A percentile compares a stretch with the other conserved stretches of the same genome.
Evolutionary conservation across 495 filamentous ascomycete genomes (phyloP).

Genomic region (Hypoxylon fragiforme): DNA sequence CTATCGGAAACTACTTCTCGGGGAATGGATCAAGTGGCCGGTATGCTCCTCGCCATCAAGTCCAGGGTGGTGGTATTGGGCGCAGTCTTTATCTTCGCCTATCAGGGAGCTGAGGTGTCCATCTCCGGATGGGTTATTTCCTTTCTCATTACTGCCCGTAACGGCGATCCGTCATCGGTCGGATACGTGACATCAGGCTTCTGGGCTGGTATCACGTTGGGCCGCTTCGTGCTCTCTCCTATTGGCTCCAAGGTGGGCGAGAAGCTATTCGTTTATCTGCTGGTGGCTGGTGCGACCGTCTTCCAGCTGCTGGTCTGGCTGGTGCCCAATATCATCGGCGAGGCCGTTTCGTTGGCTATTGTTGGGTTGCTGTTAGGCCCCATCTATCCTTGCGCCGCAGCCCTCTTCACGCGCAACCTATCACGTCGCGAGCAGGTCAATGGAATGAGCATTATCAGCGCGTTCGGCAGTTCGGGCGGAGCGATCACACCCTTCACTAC

Average conservation of each 20-base stretch:
- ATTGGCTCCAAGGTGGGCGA: constrained; percentile 68
- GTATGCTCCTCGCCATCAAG: constrained; percentile 50
- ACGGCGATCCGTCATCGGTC: constrained; percentile 65
- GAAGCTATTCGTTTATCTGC: constrained; percentile 62
- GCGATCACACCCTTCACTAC: constrained; percentile 76
- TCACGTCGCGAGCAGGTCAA: constrained; percentile 65
- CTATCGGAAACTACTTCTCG: constrained; percentile 8
- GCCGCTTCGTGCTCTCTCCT: constrained; percentile 68
- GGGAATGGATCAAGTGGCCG: constrained; percentile 19
- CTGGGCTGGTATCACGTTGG: constrained; percentile 78
- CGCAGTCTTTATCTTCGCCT: constrained; percentile 78
- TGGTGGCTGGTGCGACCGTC: constrained; percentile 60
- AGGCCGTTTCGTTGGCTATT: constrained; percentile 70
- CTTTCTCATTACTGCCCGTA: constrained; percentile 70
- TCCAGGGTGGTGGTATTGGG: constrained; percentile 67
- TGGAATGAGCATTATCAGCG: constrained; percentile 68
- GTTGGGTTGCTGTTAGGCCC: constrained; percentile 79
- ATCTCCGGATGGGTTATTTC: constrained; percentile 83
- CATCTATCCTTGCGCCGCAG: constrained; percentile 71
- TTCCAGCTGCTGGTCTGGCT: constrained; percentile 78
- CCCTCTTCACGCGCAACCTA: constrained; percentile 65
- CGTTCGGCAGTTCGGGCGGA: constrained; percentile 74
- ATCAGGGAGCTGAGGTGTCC: constrained; percentile 78
- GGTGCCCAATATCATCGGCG: constrained; percentile 70
- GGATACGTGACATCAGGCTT: constrained; percentile 85